Evolutionary conservation across 805 yeast species (phyloP).

Genomic region (Starmerella tilneyi): DNA sequence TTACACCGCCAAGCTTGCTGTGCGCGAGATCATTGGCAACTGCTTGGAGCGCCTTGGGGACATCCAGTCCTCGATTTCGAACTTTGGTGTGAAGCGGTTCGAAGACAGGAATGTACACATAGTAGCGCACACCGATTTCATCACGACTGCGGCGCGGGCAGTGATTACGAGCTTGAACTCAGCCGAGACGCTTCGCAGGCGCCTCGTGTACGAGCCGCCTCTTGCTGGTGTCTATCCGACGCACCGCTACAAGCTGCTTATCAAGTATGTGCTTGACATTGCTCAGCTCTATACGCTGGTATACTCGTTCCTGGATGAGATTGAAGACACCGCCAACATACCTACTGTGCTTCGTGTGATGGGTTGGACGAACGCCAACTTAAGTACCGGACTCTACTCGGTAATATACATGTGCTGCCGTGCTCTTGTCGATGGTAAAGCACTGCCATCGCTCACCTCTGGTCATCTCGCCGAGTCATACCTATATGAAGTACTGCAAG

Average conservation of each 20-base stretch:
- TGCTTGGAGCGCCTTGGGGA: conserved; percentile 26
- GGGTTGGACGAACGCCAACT: conserved; percentile 29
- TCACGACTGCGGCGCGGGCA: conserved; percentile 21
- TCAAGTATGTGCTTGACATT: conserved; percentile 25
- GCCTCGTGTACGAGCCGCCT: conserved; percentile 31
- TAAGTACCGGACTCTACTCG: conserved; percentile 28
- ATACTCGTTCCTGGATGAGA: conserved; percentile 27
- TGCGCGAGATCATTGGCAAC: conserved; percentile 27
- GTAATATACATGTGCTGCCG: conserved; percentile 29
- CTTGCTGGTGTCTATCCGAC: conserved; percentile 31
- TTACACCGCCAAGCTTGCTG: conserved; percentile 28
- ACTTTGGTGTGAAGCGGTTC: conserved; percentile 28
- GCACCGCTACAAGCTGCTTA: conserved; percentile 27
- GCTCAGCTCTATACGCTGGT: conserved; percentile 25
- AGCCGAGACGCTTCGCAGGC: conserved; percentile 20
- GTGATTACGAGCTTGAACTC: conserved; percentile 20
- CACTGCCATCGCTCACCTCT: conserved; percentile 30
- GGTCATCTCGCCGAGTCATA: conserved; percentile 24
- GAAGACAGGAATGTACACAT: conserved; percentile 23
- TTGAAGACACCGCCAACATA: conserved; percentile 24
- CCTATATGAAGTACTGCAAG: conserved; percentile 1
- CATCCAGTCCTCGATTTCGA: conserved; percentile 27
- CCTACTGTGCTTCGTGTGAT: conserved; percentile 21
- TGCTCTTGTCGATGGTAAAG: conserved; percentile 27
- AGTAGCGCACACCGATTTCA: conserved; percentile 22